Base-by-base conservation (phyloP, 768 basidiomycete species). In the Mycena chlorophos region DNA sequence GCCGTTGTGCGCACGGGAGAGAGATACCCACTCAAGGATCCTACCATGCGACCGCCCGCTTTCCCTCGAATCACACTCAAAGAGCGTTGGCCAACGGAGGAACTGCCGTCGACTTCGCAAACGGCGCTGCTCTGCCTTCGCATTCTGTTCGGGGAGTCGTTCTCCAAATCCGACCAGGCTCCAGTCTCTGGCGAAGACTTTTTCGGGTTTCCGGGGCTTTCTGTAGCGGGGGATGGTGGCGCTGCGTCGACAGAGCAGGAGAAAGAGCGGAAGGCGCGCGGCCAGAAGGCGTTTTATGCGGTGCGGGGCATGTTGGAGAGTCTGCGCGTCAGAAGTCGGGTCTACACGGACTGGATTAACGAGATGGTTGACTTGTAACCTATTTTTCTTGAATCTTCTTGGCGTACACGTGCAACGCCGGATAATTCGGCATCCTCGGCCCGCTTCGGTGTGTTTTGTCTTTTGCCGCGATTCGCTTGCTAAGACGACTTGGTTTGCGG, bases 181-280 rank as follows among this genome's bases (percentile, higher is more conserved):
- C n/a, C n/a, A n/a, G n/a, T 89, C 25, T 85, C 78, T 2, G 87
- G 91, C 65, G 87, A 82, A 20, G 91, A 95, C 55, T 88, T 91
- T 60, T 96, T 94, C 69, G 94, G 94, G 0, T 91, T 96, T 68
- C 94, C 94, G 5, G 92, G 88, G 0, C 52, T 91, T 20, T 74
- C 91, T 29, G 89, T 90, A 58, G 89, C n/a, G 89, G 78, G 81
- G n/a, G 88, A 84, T 19, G 89, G 87, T 17, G 78, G 84, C 75
- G 56, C 75, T 77, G 65, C 69, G 75, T 57, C 75, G 61, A 58
- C 81, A 76, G 62, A 78, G 68, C 74, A 71, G 29, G 87, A 87
- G 56, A 73, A 68, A 50, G 89, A 92, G 66, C 89, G 89, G 12
- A 86, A 89, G 65, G 73, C 81, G 56, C 79, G 79, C 46, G 92